Evolutionary conservation across 2,329 filamentous ascomycete genomes (phyloP).

Genomic region (Fulvia fulva): DNA sequence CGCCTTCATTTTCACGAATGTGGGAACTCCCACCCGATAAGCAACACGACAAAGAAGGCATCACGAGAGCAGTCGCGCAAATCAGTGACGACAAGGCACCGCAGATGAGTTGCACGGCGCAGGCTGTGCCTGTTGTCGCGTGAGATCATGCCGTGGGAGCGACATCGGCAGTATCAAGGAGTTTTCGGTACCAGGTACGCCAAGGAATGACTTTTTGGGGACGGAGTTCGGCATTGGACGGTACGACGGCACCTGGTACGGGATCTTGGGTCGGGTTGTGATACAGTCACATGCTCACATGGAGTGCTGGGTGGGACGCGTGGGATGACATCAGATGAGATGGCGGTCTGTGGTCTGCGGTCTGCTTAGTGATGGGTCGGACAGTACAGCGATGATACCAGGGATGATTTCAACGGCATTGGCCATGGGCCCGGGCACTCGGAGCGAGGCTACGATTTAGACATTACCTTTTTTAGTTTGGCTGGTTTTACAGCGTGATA

Average conservation of each 20-base stretch:
- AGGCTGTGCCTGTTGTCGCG: background rate
- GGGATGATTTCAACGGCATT: background rate
- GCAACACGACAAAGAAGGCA: conserved; percentile 17
- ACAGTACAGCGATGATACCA: background rate
- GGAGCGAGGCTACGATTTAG: background rate
- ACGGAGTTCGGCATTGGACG: background rate
- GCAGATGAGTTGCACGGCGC: background rate
- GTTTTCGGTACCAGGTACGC: background rate
- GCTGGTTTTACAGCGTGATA: background rate
- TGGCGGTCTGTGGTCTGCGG: background rate
- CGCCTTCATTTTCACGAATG: conserved; percentile 27
- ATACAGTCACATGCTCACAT: background rate
- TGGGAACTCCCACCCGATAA: conserved; percentile 29
- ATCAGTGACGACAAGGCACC: conserved; percentile 11
- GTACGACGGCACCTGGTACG: too few species aligned
- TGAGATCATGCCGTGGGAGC: background rate
- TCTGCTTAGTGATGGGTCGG: background rate
- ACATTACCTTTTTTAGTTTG: background rate
- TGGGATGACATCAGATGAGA: background rate
- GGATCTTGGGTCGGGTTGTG: background rate
- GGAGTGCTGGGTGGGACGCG: background rate
- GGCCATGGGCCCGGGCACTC: background rate
- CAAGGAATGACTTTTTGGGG: background rate
- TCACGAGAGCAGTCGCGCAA: conserved; percentile 28
- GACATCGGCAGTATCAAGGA: background rate